Evolutionary conservation across 208 protist species (phyloP), one percentile per base, ranked within the genome.

Genomic region (Crithidia mellificae): DNA sequence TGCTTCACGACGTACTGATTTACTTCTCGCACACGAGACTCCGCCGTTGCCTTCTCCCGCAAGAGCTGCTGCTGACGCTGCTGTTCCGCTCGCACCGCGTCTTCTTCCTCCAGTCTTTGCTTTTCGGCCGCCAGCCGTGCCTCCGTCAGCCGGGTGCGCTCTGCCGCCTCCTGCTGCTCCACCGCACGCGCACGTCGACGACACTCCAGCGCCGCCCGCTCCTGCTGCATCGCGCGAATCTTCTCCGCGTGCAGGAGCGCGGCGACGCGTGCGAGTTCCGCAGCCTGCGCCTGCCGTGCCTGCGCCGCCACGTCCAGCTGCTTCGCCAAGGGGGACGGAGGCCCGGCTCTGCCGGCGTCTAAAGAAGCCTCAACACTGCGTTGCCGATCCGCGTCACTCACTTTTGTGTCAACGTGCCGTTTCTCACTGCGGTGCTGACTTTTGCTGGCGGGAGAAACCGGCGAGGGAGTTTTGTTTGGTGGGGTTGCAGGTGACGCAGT

Each of bases 181-280:
- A 76, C 43, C 4, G 72, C 55, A 11, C 67, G 50, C 46, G 79
- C 63, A 1, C 58, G 72, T 4, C 71, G 61, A 5, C 72, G 70
- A 25, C 65, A 74, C 20, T 61, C 69, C 29, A 74, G 73, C 55
- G 78, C 66, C 27, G 52, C 51, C 22, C 77, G 56, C 50, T 83
- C 77, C 34, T 78, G 55, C 63, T 63, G 56, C 57, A 88, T 68
- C 17, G 73, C 61, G 12, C 19, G 36, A 19, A 72, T 47, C 59
- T 80, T 84, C 38, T 88, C 78, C n/a, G 61, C 59, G 58, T 77
- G 76, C 15, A 88, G 51, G 17, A 76, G 51, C 24, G 54, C 39
- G 0, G 56, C 38, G 12, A 49, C 71, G 30, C 2, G 24, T 19
- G 56, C 62, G 25, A 68, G 43, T 39, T 78, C 65, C n/a, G 27